Percentiles rank a stretch among this genome's conserved stretches.
phyloP scores from a whole-genome alignment of 129 eudicot genomes.

The Logfia minima region DNA sequence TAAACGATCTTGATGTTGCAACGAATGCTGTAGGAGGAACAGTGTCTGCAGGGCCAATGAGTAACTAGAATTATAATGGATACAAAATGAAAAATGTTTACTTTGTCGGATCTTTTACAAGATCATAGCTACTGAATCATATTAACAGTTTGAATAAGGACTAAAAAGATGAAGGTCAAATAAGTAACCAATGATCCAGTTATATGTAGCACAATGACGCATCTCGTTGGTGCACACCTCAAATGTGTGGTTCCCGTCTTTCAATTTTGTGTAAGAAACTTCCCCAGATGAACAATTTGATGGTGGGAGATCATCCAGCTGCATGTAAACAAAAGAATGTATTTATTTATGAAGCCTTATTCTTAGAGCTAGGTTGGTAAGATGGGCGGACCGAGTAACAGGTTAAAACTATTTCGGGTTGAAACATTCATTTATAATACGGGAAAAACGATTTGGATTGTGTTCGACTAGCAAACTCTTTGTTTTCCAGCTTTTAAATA shows the following conservation, averaged over 20 bases:
- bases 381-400: background rate
- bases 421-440: background rate
- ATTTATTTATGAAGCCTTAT: background rate
- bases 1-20: constrained; percentile 59
- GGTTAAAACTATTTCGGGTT: background rate
- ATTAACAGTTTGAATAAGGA: constrained; percentile 14
- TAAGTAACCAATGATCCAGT: constrained; percentile 83
- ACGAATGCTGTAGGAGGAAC: constrained; percentile 74
- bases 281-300: constrained; percentile 65
- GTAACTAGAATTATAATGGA: constrained; percentile 8
- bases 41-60: constrained; percentile 62
- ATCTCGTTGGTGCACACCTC: constrained; percentile 64
- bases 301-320: constrained; percentile 62
- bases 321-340: constrained; percentile 32
- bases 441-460: background rate
- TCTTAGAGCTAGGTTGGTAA: background rate
- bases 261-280: constrained; percentile 45
- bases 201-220: constrained; percentile 67
- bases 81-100: background rate
- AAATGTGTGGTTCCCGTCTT: constrained; percentile 76
- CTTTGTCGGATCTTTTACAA: background rate
- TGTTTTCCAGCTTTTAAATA: background rate
- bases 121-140: constrained; percentile 5
- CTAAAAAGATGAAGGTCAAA: constrained; percentile 29
- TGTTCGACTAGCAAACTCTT: background rate